Percentiles rank a stretch among this genome's conserved stretches.
phyloP scores from a whole-genome alignment of 257 asterid species.

The Nicotiana noctiflora region DNA sequence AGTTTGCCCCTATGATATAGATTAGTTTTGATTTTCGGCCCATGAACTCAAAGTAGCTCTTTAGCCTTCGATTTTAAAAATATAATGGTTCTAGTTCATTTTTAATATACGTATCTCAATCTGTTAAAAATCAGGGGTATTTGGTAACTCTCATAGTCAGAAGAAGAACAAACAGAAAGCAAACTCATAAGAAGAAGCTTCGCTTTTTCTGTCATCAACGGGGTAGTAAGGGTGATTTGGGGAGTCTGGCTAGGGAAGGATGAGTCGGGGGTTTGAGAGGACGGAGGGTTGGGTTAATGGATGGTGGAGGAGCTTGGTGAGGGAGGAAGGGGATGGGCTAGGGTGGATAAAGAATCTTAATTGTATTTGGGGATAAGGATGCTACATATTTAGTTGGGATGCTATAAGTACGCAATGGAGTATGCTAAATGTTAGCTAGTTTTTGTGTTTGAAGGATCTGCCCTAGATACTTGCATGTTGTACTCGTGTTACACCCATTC shows the following conservation, averaged over 20 bases:
- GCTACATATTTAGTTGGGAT: too few relatives aligned
- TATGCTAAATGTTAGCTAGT: not conserved
- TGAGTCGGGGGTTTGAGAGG: too few relatives aligned
- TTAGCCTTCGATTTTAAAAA: not conserved
- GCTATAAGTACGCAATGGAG: not conserved
- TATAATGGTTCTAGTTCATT: not conserved
- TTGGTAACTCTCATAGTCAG: not conserved
- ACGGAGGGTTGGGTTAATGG: not conserved
- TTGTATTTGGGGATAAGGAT: not conserved
- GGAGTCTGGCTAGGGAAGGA: not conserved
- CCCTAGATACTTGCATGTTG: not conserved
- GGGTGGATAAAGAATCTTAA: not conserved
- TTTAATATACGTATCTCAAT: not conserved
- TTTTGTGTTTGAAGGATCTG: not conserved
- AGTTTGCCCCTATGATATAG: not conserved
- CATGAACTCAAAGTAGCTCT: not conserved
- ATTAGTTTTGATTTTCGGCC: not conserved
- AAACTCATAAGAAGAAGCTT: not conserved
- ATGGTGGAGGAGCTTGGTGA: not conserved
- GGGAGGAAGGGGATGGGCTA: not conserved
- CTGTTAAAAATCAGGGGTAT: not conserved
- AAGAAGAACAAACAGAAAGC: constrained; percentile 3
- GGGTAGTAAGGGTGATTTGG: not conserved
- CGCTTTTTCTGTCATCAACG: not conserved
- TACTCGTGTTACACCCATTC: not conserved